Percentiles rank a stretch among this genome's conserved stretches.
Evolutionary conservation across 495 filamentous ascomycete genomes (phyloP).

Genomic region (Daldinia concentrica): DNA sequence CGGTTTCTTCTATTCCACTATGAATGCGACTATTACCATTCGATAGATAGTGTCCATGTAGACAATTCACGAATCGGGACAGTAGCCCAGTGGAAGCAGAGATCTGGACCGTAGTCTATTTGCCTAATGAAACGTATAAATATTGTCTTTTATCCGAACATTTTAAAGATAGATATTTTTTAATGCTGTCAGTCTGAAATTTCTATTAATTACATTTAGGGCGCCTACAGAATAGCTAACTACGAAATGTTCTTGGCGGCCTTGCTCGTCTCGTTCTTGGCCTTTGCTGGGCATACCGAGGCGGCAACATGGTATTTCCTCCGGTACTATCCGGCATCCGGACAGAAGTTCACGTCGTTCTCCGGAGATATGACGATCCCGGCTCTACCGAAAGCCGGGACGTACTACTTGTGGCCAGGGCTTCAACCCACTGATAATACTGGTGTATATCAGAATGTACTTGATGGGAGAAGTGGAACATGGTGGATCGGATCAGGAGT

Average conservation of each 20-base stretch:
- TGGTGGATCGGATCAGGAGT: slow-evolving; percentile 56
- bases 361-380: slow-evolving; percentile 53
- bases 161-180: neutral
- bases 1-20: slow-evolving; percentile 7
- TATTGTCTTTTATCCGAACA: slow-evolving; percentile 19
- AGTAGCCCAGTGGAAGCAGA: neutral
- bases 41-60: slow-evolving; percentile 1
- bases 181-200: slow-evolving; percentile 1
- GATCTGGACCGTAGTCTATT: slow-evolving; percentile 14
- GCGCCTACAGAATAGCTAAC: neutral
- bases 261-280: slow-evolving; percentile 31
- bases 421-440: slow-evolving; percentile 53
- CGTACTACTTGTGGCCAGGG: slow-evolving; percentile 57
- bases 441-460: slow-evolving; percentile 55
- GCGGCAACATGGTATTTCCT: slow-evolving; percentile 51
- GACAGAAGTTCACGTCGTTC: slow-evolving; percentile 49
- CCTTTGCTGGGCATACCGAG: slow-evolving; percentile 35
- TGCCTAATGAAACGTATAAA: slow-evolving; percentile 8
- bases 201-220: neutral
- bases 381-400: slow-evolving; percentile 47
- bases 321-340: slow-evolving; percentile 47
- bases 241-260: slow-evolving; percentile 29
- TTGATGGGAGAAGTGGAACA: slow-evolving; percentile 53
- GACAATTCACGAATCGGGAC: slow-evolving; percentile 5
- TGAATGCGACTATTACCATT: slow-evolving; percentile 9